Evolutionary conservation across 352 stramenopile genomes (phyloP).

Genomic region (Phytophthora syringae): DNA sequence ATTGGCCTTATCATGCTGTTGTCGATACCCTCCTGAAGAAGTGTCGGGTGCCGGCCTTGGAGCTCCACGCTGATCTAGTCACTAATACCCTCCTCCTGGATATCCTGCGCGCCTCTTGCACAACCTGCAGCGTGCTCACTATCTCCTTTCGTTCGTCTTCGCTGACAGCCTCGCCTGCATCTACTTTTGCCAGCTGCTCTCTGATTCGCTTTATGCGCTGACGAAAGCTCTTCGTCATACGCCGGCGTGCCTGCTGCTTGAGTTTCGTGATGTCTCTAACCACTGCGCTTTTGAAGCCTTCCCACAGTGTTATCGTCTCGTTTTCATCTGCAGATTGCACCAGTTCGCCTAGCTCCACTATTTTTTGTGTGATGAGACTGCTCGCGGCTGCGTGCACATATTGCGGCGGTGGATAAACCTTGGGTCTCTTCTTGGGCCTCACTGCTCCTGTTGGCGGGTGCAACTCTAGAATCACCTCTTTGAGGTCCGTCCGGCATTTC

Average conservation of each 20-base stretch:
- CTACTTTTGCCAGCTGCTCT: neutral
- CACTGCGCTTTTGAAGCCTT: neutral
- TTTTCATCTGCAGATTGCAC: neutral
- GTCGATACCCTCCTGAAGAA: slow-evolving; percentile 7
- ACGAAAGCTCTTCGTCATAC: neutral
- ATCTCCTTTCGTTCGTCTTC: neutral
- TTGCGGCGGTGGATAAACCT: slow-evolving; percentile 4
- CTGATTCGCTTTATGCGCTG: neutral
- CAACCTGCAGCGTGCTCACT: neutral
- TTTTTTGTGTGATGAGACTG: neutral
- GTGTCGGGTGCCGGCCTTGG: neutral
- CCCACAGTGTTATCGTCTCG: neutral
- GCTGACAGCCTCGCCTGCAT: no score
- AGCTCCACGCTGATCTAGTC: slow-evolving; percentile 1
- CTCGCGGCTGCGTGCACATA: neutral
- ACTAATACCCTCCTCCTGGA: neutral
- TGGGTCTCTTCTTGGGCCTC: neutral
- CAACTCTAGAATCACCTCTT: neutral
- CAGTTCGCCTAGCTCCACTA: neutral
- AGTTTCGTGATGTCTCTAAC: no score
- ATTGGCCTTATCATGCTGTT: slow-evolving; percentile 6
- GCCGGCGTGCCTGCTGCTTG: no score
- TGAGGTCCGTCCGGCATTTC: neutral
- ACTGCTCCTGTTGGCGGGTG: neutral
- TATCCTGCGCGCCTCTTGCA: neutral